Evolutionary conservation across 108 stramenopile species (phyloP).

Genomic region (Pseudonitzschia multistriata): DNA sequence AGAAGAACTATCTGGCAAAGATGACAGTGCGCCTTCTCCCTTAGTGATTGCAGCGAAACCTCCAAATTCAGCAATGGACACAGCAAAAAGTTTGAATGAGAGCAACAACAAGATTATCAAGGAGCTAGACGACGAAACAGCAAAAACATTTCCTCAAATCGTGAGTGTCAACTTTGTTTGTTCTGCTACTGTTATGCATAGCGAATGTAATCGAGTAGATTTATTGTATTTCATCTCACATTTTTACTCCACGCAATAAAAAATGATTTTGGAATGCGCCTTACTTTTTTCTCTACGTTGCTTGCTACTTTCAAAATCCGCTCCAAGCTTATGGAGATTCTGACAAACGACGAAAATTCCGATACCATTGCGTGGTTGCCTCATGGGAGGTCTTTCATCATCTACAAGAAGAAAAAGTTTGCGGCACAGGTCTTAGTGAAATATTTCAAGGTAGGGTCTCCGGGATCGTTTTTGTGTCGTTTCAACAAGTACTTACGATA

Average conservation of each 20-base stretch:
- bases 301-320: background rate
- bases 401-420: slow-evolving; percentile 56
- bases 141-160: slow-evolving; percentile 46
- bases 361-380: slow-evolving; percentile 68
- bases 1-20: background rate
- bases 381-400: slow-evolving; percentile 60
- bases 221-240: background rate
- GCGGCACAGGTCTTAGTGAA: slow-evolving; percentile 49
- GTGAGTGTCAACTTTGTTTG: slow-evolving; percentile 13
- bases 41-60: background rate
- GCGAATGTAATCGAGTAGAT: background rate
- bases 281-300: background rate
- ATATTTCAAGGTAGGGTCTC: slow-evolving; percentile 34
- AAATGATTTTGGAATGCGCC: background rate
- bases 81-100: slow-evolving; percentile 6
- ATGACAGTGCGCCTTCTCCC: background rate
- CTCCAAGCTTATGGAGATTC: slow-evolving; percentile 53
- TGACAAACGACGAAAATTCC: slow-evolving; percentile 40
- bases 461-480: too few relatives aligned
- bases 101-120: slow-evolving; percentile 17
- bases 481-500: too few relatives aligned
- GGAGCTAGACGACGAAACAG: slow-evolving; percentile 40
- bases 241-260: background rate
- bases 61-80: background rate
- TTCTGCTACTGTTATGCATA: background rate